Conservation (phyloP, 192 early-diverging fungal species). For the Backusella tuberculispora region DNA sequence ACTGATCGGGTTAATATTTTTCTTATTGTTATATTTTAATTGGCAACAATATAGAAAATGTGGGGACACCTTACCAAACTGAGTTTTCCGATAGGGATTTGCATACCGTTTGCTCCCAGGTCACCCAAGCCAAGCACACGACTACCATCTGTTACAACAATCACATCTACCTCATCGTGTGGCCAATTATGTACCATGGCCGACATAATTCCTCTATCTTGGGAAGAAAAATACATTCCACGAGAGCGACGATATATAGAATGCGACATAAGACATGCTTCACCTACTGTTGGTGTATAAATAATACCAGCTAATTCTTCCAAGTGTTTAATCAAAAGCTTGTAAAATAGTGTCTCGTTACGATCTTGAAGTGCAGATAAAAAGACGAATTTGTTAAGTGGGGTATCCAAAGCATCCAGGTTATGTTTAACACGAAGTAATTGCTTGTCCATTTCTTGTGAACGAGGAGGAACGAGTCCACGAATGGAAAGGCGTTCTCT, state of each 20-base stretch:
- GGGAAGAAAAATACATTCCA: conserved; percentile 59
- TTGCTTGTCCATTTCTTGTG: conserved; percentile 62
- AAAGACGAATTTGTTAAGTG: conserved; percentile 56
- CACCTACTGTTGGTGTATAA: conserved; percentile 60
- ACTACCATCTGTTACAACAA: conserved; percentile 44
- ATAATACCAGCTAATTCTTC: conserved; percentile 58
- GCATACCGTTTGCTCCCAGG: conserved; percentile 45
- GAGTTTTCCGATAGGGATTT: conserved; percentile 47
- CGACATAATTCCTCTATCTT: conserved; percentile 56
- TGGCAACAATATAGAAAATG: conserved; percentile 9
- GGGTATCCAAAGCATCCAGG: conserved; percentile 50
- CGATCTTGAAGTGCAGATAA: conserved; percentile 59
- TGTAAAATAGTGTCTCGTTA: conserved; percentile 58
- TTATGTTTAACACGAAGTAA: conserved; percentile 56
- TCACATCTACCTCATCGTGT: conserved; percentile 56
- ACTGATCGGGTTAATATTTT: not conserved
- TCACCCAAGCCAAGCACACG: conserved; percentile 45
- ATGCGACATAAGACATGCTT: conserved; percentile 53
- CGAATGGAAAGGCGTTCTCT: conserved; percentile 57
- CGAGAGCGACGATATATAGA: conserved; percentile 57
- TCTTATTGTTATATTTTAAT: not conserved
- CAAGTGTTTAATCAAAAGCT: conserved; percentile 52
- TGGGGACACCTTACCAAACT: conserved; percentile 35
- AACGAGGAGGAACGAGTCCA: conserved; percentile 55
- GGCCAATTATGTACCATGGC: conserved; percentile 63